Evolutionary conservation across 2,329 filamentous ascomycete genomes (phyloP).

Genomic region (Xylaria sp.): DNA sequence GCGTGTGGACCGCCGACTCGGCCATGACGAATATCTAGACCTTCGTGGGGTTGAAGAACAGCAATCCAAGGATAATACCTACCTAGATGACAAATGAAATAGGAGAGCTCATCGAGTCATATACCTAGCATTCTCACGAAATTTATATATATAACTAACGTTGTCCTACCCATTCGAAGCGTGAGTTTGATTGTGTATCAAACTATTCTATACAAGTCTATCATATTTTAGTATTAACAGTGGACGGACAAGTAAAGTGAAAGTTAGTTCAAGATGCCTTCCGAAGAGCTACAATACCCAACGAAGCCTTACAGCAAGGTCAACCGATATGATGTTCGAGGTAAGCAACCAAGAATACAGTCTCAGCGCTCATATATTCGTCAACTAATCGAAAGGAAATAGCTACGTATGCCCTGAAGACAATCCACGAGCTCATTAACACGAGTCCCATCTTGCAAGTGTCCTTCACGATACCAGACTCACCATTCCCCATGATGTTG

Average conservation of each 20-base stretch:
- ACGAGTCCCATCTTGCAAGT: conserved; percentile 79
- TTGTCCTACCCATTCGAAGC: neutral
- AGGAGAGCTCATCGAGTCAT: neutral
- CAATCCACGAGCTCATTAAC: conserved; percentile 82
- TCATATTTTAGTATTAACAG: neutral
- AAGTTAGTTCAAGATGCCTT: conserved; percentile 53
- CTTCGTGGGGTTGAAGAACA: conserved; percentile 10
- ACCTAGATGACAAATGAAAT: conserved; percentile 3
- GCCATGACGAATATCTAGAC: neutral
- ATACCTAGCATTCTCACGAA: neutral
- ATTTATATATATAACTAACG: neutral
- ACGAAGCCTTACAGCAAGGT: conserved; percentile 72
- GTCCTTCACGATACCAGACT: conserved; percentile 73
- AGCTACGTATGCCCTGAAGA: conserved; percentile 77
- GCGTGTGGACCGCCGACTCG: conserved; percentile 15
- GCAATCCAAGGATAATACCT: neutral
- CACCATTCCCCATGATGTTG: conserved; percentile 79
- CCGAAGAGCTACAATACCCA: conserved; percentile 66
- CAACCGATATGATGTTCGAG: conserved; percentile 72
- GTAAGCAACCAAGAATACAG: conserved; percentile 51
- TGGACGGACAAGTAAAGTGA: neutral
- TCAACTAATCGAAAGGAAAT: conserved; percentile 27
- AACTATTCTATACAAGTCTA: neutral
- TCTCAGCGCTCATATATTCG: conserved; percentile 13
- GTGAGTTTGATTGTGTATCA: neutral